A percentile compares a stretch with the other conserved stretches of the same genome.
Evolutionary conservation across 345 rosid species (phyloP).

Genomic region (Rhizophora mangle): DNA sequence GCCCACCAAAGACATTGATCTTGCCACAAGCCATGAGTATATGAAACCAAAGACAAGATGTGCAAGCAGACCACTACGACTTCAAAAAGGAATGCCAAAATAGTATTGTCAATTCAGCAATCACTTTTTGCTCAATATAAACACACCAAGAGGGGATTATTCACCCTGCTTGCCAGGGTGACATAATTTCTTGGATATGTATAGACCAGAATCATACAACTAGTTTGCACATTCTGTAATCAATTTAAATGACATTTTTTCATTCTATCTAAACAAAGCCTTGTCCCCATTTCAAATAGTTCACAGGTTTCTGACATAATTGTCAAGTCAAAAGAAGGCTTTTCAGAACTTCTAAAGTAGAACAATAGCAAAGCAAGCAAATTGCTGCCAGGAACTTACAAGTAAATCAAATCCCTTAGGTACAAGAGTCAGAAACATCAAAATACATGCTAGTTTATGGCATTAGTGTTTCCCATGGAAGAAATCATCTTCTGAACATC

Average conservation of each 20-base stretch:
- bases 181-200: background rate
- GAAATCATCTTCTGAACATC: constrained; percentile 12
- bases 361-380: background rate
- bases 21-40: too few relatives aligned
- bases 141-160: too few relatives aligned
- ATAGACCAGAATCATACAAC: background rate
- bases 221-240: background rate
- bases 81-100: too few relatives aligned
- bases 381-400: background rate
- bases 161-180: too few relatives aligned
- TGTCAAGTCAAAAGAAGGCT: background rate
- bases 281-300: background rate
- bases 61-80: too few relatives aligned
- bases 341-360: background rate
- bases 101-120: too few relatives aligned
- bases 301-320: background rate
- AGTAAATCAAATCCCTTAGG: constrained; percentile 9
- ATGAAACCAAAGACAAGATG: too few relatives aligned
- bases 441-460: constrained; percentile 25
- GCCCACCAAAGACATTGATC: too few relatives aligned
- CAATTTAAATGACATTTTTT: background rate
- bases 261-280: background rate
- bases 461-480: constrained; percentile 21
- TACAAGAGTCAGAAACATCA: constrained; percentile 22
- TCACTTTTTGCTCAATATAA: too few relatives aligned